Evolutionary conservation across 73 alveolate genomes (phyloP), one percentile per base, ranked within the genome.

Genomic region (Paramecium caudatum): DNA sequence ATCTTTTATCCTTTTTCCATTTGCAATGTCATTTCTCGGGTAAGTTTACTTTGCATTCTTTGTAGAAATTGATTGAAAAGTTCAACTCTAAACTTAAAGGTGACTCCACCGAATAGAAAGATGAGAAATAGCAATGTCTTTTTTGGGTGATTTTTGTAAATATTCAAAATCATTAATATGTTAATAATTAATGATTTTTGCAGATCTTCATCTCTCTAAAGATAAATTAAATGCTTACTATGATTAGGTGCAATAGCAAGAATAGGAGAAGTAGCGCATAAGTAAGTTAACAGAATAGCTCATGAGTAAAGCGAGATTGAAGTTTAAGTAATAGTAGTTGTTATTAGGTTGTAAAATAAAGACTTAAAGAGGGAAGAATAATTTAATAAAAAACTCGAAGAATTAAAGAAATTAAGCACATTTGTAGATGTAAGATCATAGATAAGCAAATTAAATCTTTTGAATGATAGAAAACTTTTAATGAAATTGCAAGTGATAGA

Each of bases 371-470:
- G 47, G 5, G 88, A 74, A 45, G 88, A 74, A 16, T 5, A 37
- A 13, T 74, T 74, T 21, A 74, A 74, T 74, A 74, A 74, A n/a
- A 74, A 74, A 74, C 21, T 74, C 17, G 88, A 74, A 39, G 43
- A 30, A 1, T 41, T 74, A 68, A 74, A 21, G 19, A 5, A 45
- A 16, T 21, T 74, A 4, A 74, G 88, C 21, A 74, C 88, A 1
- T 74, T 74, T 74, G 88, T 74, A 13, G 68, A 74, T 74, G 88
- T 49, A 65, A 65, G 83, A 65, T 23, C 47, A 3, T 33, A 46
- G 2, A 30, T 65, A 30, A 65, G 34, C 34, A n/a, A 27, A 32
- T 33, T 65, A 36, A 65, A 65, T 65, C 34, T 65, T 13, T 17
- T 65, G 17, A 65, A 65, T 16, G 49, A 65, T 65, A 30, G 37